These are phyloP conservation scores for Syzygium malaccense DNA, from an alignment of 441 rosid genomes.

Conservation along the genomic window DNA sequence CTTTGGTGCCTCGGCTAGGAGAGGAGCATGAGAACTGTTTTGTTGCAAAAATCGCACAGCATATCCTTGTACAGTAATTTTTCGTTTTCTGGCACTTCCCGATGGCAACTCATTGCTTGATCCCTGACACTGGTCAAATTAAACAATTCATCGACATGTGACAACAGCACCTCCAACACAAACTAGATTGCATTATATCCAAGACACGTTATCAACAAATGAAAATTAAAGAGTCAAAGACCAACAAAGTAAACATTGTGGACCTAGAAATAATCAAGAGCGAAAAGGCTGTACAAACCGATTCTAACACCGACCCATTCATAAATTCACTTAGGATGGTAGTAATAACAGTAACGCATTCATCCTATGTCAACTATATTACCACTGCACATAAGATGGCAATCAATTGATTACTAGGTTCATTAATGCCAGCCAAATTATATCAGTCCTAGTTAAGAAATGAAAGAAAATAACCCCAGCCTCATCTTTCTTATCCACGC, in stretches of 20 bases:
- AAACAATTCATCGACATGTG: not conserved
- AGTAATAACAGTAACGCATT: not conserved
- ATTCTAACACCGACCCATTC: not conserved
- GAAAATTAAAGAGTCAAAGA: not conserved
- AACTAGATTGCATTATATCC: not conserved
- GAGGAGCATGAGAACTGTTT: conserved; percentile 34
- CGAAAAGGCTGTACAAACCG: not conserved
- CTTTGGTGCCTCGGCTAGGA: conserved; percentile 58
- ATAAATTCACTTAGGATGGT: not conserved
- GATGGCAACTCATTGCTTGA: conserved; percentile 26
- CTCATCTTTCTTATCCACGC: not conserved
- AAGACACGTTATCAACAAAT: not conserved
- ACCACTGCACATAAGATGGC: not conserved
- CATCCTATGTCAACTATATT: not conserved
- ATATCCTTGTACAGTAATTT: conserved; percentile 52
- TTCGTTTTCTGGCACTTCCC: conserved; percentile 30
- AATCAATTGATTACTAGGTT: not conserved
- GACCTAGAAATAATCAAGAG: not conserved
- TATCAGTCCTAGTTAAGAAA: not conserved
- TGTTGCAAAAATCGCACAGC: conserved; percentile 77
- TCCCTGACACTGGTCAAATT: conserved; percentile 39
- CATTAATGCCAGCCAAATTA: not conserved
- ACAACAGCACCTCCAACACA: not conserved
- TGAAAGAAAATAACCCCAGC: not conserved
- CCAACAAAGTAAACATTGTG: not conserved